These are phyloP conservation scores for Articulospora tetracladia DNA, from an alignment of 495 filamentous ascomycete species.

Conservation along the genomic window DNA sequence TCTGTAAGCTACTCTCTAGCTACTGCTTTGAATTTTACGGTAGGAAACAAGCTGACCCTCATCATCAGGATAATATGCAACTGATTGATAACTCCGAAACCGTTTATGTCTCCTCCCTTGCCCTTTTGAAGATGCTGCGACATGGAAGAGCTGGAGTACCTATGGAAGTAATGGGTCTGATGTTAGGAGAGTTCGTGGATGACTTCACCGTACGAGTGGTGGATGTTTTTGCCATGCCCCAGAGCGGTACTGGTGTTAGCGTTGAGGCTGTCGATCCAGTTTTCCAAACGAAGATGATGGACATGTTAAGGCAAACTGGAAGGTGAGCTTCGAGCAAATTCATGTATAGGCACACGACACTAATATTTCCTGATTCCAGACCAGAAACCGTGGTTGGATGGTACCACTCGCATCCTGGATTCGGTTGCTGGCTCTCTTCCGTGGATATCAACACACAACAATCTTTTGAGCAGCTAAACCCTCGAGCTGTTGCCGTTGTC, in stretches of 20 bases:
- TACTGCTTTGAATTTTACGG: slow-evolving; percentile 4
- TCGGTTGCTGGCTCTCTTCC: slow-evolving; percentile 97
- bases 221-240: slow-evolving; percentile 99
- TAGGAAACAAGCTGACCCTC: slow-evolving; percentile 9
- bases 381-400: slow-evolving; percentile 96
- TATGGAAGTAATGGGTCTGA: slow-evolving; percentile 99
- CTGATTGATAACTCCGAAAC: slow-evolving; percentile 99
- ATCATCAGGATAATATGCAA: slow-evolving; percentile 69
- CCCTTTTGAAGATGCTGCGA: slow-evolving; percentile 95
- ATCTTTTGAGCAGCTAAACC: slow-evolving; percentile 95
- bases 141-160: slow-evolving; percentile 96
- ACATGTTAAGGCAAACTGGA: slow-evolving; percentile 96
- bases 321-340: slow-evolving; percentile 51
- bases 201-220: slow-evolving; percentile 98
- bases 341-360: not conserved
- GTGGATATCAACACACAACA: slow-evolving; percentile 99
- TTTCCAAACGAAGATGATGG: slow-evolving; percentile 99
- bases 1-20: slow-evolving; percentile 58
- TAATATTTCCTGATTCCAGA: slow-evolving; percentile 38
- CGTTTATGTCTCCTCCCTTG: slow-evolving; percentile 97
- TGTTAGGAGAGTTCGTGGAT: slow-evolving; percentile 98
- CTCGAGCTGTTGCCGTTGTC: slow-evolving; percentile 94
- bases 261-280: slow-evolving; percentile 98
- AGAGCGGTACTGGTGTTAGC: slow-evolving; percentile 96
- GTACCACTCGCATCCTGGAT: slow-evolving; percentile 99